Conservation (phyloP, 169 alveolate species). For the Theileria parva region DNA sequence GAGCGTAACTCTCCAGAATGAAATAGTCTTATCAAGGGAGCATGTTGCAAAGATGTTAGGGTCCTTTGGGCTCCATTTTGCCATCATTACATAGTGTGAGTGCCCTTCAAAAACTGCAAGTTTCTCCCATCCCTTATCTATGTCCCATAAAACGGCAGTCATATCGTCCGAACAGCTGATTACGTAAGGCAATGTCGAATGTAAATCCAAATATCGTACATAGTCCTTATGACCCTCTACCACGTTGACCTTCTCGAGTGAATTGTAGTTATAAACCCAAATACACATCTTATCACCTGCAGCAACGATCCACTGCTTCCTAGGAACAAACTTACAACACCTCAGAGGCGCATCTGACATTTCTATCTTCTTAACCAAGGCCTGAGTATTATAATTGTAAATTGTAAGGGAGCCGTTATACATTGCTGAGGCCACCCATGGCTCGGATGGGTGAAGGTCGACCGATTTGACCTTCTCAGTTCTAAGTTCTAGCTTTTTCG, state of each 20-base stretch:
- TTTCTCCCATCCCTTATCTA: conserved; percentile 92
- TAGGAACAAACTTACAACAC: conserved; percentile 92
- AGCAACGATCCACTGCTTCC: conserved; percentile 93
- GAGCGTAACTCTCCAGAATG: conserved; percentile 87
- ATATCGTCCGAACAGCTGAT: conserved; percentile 97
- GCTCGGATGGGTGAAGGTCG: conserved; percentile 93
- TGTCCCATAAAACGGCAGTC: conserved; percentile 92
- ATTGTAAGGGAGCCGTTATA: conserved; percentile 91
- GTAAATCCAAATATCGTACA: conserved; percentile 95
- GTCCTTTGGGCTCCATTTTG: conserved; percentile 96
- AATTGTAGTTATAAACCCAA: conserved; percentile 93
- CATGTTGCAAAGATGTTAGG: conserved; percentile 94
- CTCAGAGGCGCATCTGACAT: conserved; percentile 92
- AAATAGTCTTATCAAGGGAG: conserved; percentile 92
- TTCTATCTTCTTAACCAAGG: conserved; percentile 90
- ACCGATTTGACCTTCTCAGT: conserved; percentile 95
- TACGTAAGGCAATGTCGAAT: conserved; percentile 92
- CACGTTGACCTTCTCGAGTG: conserved; percentile 91
- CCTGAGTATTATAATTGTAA: conserved; percentile 85
- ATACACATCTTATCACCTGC: conserved; percentile 93
- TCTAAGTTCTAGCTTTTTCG: conserved; percentile 89
- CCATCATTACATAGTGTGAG: conserved; percentile 97
- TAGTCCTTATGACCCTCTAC: conserved; percentile 97
- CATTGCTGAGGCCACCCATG: conserved; percentile 94
- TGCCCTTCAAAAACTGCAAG: conserved; percentile 93